Evolutionary conservation across 257 asterid genomes (phyloP), one percentile per base, ranked within the genome.

Genomic region (Agastache rugosa): DNA sequence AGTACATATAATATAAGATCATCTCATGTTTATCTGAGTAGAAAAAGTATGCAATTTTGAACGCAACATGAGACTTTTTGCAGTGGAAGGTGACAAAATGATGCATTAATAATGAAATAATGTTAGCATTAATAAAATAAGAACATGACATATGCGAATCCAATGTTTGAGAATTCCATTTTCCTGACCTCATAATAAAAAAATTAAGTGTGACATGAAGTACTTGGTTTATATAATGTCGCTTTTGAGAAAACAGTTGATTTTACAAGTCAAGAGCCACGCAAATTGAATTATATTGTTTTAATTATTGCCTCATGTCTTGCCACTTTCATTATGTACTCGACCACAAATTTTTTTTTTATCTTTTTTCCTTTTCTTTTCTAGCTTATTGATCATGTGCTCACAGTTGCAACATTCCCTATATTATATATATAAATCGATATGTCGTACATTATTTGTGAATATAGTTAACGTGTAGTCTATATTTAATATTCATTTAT

Each of bases 71-170:
- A 67, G 11, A 7, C 3, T 8, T 11, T 23, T 48, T 44, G 54
- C 35, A 62, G 69, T 77, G 81, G 74, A 64, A 44, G 39, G 1
- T 72, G 77, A 71, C 69, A 53, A 67, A 62, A 11, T 71, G 34
- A 44, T 39, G 66, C 77, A 63, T 75, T 65, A 74, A 35, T 64
- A 22, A 20, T 55, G 37, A 27, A 63, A 48, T 48, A 48, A 16
- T 51, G 45, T 63, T 35, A 61, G 15, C 15, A 59, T 1, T 23
- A 69, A 20, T 48, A 16, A 70, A 71, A 4, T 14, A 72, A 59
- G 55, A 72, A 17, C 56, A 48, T 66, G 67, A 72, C 71, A 56
- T 65, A 48, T 67, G 82, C 78, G 61, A 35, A 72, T 78, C 78
- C 66, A 67, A 73, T 78, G 75, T 50, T 59, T 48, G 15, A 47